These are phyloP conservation scores for Sporothrix pseudoabietina DNA, from an alignment of 2,329 filamentous ascomycete species.

Conservation along the genomic window DNA sequence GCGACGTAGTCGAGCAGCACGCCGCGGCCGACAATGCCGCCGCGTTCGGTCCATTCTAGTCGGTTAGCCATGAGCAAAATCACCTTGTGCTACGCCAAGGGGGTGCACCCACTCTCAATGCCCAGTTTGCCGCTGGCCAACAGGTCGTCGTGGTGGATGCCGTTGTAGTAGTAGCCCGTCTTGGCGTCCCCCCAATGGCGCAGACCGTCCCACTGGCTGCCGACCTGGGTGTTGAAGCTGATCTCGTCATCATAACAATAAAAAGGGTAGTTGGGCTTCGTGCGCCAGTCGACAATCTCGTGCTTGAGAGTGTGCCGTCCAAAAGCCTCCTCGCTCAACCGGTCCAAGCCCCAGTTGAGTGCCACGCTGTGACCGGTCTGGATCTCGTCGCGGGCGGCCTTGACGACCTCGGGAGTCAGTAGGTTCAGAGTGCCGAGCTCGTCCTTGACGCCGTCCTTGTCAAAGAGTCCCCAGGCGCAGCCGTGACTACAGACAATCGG, in stretches of 20 bases:
- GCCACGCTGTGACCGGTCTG: conserved; percentile 57
- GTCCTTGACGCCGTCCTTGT: conserved; percentile 48
- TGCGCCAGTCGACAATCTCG: conserved; percentile 31
- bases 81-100: not conserved
- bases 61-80: not conserved
- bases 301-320: conserved; percentile 56
- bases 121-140: conserved; percentile 40
- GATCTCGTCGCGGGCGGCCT: conserved; percentile 56
- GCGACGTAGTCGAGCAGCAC: conserved; percentile 57
- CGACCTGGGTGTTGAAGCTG: conserved; percentile 38
- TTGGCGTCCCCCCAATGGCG: conserved; percentile 38
- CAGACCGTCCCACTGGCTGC: conserved; percentile 61
- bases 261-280: conserved; percentile 25
- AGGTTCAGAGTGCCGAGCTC: conserved; percentile 64
- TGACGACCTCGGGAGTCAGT: conserved; percentile 57
- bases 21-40: conserved; percentile 57
- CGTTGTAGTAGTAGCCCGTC: conserved; percentile 37
- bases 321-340: conserved; percentile 54
- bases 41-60: conserved; percentile 38
- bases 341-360: conserved; percentile 62
- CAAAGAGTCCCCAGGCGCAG: conserved; percentile 54
- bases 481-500: conserved; percentile 34
- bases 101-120: conserved; percentile 42
- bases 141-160: conserved; percentile 43
- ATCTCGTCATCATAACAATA: conserved; percentile 33